Conservation (phyloP, 2,329 filamentous ascomycete genomes). For the Colletotrichum aenigma region DNA sequence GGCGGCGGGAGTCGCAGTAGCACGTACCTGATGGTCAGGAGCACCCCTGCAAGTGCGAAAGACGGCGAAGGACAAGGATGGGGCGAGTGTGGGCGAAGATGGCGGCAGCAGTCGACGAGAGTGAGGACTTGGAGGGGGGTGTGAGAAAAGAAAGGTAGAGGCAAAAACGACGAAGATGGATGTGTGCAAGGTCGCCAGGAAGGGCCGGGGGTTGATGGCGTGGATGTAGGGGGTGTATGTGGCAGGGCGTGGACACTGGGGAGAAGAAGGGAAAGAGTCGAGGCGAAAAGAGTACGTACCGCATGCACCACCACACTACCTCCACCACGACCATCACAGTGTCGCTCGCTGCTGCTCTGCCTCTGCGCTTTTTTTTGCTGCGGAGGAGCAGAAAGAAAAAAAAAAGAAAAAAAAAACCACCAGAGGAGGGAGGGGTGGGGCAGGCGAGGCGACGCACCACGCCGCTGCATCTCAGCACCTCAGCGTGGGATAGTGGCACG, state of each 20-base stretch:
- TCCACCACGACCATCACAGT: background rate
- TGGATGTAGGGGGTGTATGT: background rate
- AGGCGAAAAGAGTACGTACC: background rate
- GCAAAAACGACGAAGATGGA: background rate
- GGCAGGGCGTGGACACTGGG: background rate
- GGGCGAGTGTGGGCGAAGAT: background rate
- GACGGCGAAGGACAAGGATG: background rate
- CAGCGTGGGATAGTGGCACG: conserved; percentile 17
- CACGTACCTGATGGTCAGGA: conserved; percentile 21
- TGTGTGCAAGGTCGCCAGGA: background rate
- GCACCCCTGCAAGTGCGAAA: conserved; percentile 9
- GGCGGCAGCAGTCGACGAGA: background rate
- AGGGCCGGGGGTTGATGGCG: background rate
- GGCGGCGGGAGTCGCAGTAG: conserved; percentile 16
- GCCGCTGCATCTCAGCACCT: background rate
- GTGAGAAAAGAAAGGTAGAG: background rate
- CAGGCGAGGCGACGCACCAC: background rate
- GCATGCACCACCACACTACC: background rate
- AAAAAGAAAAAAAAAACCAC: background rate
- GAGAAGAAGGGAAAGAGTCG: background rate
- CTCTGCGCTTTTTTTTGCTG: background rate
- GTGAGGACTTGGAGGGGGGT: background rate
- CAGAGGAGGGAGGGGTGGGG: background rate
- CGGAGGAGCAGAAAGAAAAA: background rate
- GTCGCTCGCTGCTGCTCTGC: background rate